Percentiles rank a stretch among this genome's conserved stretches.
Evolutionary conservation across 306 rosid species (phyloP).

Genomic region (Acmispon strigosus): DNA sequence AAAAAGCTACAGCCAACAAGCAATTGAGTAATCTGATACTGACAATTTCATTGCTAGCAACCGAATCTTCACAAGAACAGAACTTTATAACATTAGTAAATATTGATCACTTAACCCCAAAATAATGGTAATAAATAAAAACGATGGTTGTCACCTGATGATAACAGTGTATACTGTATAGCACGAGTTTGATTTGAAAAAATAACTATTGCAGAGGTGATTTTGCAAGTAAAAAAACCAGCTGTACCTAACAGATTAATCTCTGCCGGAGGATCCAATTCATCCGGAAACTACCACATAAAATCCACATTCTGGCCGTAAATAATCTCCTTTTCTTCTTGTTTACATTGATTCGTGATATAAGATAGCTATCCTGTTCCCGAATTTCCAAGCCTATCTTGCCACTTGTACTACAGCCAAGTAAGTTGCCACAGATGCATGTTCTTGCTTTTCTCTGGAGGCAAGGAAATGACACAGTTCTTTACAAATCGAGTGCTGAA

Average conservation of each 20-base stretch:
- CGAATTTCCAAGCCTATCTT: not conserved
- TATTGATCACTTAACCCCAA: not conserved
- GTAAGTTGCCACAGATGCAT: not conserved
- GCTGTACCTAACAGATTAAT: not conserved
- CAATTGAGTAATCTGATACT: too few species aligned
- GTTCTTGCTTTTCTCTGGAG: constrained; percentile 3
- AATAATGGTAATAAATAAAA: not conserved
- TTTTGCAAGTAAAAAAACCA: not conserved
- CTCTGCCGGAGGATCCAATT: not conserved
- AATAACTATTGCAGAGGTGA: not conserved
- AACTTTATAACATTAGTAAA: not conserved
- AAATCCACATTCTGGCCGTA: not conserved
- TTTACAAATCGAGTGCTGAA: not conserved
- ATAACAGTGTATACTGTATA: not conserved
- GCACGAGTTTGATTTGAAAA: not conserved
- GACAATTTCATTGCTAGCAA: not conserved
- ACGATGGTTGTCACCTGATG: not conserved
- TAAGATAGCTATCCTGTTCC: not conserved
- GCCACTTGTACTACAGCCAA: not conserved
- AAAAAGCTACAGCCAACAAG: not conserved
- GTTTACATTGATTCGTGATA: not conserved
- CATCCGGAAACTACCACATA: not conserved
- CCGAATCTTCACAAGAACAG: not conserved
- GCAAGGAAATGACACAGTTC: not conserved
- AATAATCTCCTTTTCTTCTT: not conserved